Percentiles rank a stretch among this genome's conserved stretches.
phyloP scores from a whole-genome alignment of 1,139 yeast genomes.

The Yamadazyma taylorii region DNA sequence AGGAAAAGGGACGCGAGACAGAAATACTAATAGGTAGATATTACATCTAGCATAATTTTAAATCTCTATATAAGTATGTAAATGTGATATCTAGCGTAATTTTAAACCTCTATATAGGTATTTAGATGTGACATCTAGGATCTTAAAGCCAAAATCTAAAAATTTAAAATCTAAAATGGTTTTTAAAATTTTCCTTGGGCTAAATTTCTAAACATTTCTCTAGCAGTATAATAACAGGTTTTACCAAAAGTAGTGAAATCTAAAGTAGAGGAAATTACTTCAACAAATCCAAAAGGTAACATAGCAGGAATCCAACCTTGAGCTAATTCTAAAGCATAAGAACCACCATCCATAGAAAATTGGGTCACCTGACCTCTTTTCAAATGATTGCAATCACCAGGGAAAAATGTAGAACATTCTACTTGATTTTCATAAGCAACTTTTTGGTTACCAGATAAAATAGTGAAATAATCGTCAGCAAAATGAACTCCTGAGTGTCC shows the following conservation, averaged over 20 bases:
- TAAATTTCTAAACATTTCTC: constrained; percentile 72
- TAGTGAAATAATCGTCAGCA: constrained; percentile 95
- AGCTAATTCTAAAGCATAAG: constrained; percentile 91
- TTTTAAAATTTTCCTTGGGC: constrained; percentile 62
- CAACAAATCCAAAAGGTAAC: constrained; percentile 94
- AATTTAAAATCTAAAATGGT: no score
- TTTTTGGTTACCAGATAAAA: constrained; percentile 72
- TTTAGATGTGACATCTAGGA: no score
- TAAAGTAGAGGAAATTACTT: constrained; percentile 74
- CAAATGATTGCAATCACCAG: constrained; percentile 85
- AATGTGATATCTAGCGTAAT: no score
- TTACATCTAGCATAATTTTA: no score
- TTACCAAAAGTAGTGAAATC: constrained; percentile 68
- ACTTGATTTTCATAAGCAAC: constrained; percentile 70
- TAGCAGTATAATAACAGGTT: constrained; percentile 74
- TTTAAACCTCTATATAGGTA: no score
- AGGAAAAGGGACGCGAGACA: no score
- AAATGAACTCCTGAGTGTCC: constrained; percentile 96
- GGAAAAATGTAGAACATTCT: constrained; percentile 63
- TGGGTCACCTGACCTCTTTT: constrained; percentile 74
- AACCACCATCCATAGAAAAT: constrained; percentile 77
- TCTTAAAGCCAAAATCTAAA: no score
- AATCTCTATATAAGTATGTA: no score
- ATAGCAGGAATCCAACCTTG: constrained; percentile 99
- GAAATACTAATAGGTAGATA: no score